These are phyloP conservation scores for Aureobasidium sp. DNA, from an alignment of 2,329 filamentous ascomycete genomes.

Conservation along the genomic window DNA sequence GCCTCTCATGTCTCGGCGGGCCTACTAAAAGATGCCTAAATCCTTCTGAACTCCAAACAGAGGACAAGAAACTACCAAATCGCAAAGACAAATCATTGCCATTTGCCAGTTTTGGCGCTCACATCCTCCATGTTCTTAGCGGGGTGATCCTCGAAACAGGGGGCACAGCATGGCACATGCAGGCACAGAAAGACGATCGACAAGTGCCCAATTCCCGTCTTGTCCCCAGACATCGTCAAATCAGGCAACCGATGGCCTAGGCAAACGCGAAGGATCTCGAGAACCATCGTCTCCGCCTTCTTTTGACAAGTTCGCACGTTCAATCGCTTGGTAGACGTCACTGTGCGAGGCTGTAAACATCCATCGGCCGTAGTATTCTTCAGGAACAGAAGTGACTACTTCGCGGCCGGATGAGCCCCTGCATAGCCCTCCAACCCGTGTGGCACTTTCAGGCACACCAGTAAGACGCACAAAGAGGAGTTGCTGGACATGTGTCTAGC, in stretches of 20 bases:
- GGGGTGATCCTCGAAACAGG: neutral
- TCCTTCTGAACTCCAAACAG: neutral
- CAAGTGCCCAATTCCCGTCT: neutral
- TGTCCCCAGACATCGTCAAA: neutral
- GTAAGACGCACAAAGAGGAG: neutral
- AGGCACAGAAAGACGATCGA: neutral
- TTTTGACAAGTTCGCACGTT: neutral
- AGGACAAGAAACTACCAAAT: neutral
- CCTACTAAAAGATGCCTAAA: neutral
- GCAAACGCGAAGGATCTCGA: neutral
- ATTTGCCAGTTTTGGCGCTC: no score
- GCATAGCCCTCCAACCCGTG: neutral
- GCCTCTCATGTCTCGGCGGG: neutral
- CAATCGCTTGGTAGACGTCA: neutral
- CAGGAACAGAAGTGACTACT: neutral
- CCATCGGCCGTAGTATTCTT: neutral
- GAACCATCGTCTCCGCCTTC: neutral
- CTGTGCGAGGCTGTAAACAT: neutral
- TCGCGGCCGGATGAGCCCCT: neutral
- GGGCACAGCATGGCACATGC: neutral
- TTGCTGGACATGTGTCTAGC: neutral
- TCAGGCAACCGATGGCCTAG: neutral
- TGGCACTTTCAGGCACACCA: neutral
- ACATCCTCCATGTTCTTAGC: neutral
- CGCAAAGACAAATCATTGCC: no score